Percentiles rank a stretch among this genome's conserved stretches.
Evolutionary conservation across 805 yeast genomes (phyloP).

Genomic region (Yamadazyma philogaea): DNA sequence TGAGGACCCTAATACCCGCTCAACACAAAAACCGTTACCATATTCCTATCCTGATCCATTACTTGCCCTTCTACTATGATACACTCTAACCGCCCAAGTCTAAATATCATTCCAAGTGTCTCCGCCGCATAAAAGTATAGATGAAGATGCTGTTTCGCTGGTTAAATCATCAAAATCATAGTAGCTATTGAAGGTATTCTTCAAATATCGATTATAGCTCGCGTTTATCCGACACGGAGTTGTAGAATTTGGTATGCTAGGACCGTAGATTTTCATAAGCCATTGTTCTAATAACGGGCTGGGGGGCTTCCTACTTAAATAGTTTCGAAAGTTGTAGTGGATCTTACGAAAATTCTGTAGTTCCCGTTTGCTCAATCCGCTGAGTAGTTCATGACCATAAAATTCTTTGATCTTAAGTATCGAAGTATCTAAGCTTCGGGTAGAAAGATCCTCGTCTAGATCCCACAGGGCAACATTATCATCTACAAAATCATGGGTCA

Average conservation of each 20-base stretch:
- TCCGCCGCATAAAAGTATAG: slow-evolving; percentile 24
- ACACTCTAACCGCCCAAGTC: neutral
- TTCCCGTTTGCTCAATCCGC: slow-evolving; percentile 22
- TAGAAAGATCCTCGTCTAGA: slow-evolving; percentile 25
- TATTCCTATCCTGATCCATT: neutral
- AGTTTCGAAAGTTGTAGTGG: slow-evolving; percentile 15
- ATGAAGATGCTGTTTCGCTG: slow-evolving; percentile 18
- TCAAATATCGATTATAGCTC: slow-evolving; percentile 16
- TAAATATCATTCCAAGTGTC: slow-evolving; percentile 14
- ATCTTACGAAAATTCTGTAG: slow-evolving; percentile 24
- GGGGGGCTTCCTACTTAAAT: slow-evolving; percentile 13
- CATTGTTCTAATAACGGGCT: slow-evolving; percentile 15
- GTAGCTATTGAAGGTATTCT: slow-evolving; percentile 7
- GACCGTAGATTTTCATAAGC: slow-evolving; percentile 12
- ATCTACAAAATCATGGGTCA: slow-evolving; percentile 22
- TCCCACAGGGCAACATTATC: slow-evolving; percentile 40
- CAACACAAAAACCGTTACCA: neutral
- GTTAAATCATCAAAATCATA: slow-evolving; percentile 11
- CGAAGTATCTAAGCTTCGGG: slow-evolving; percentile 14
- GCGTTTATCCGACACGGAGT: slow-evolving; percentile 6
- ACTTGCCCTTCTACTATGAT: neutral
- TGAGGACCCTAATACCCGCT: too few species aligned
- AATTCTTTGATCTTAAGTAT: slow-evolving; percentile 17
- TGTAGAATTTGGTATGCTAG: neutral
- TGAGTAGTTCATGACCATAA: slow-evolving; percentile 31